phyloP scores from a whole-genome alignment of 805 yeast species.

The Cyberlindnera samutprakarnensis region DNA sequence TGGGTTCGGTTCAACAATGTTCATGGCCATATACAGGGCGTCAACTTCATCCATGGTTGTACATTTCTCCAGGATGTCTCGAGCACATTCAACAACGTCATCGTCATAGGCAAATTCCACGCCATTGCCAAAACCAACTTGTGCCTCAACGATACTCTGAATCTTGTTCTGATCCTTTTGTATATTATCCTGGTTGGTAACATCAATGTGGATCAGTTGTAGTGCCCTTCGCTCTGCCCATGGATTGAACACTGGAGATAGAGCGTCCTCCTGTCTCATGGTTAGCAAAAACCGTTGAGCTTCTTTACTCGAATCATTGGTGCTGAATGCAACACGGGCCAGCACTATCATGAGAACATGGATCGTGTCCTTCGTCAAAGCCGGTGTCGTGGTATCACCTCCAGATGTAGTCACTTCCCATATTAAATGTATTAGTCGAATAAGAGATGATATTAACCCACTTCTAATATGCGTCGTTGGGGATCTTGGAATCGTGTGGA shows the following conservation, averaged over 20 bases:
- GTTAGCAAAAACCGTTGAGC: slow-evolving; percentile 31
- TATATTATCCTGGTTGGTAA: neutral
- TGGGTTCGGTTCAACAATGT: slow-evolving; percentile 2
- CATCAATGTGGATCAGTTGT: slow-evolving; percentile 25
- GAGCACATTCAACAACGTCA: slow-evolving; percentile 58
- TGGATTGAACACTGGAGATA: slow-evolving; percentile 31
- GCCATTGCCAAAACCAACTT: slow-evolving; percentile 46
- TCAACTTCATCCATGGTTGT: slow-evolving; percentile 78
- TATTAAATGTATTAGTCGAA: slow-evolving; percentile 15
- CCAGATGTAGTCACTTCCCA: slow-evolving; percentile 18
- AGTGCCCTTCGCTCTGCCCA: slow-evolving; percentile 36
- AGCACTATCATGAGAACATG: slow-evolving; percentile 42
- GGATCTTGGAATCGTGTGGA: slow-evolving; percentile 20
- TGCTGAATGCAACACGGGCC: slow-evolving; percentile 45
- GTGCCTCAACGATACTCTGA: slow-evolving; percentile 26
- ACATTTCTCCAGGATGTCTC: slow-evolving; percentile 60
- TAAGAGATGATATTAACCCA: slow-evolving; percentile 13
- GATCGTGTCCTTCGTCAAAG: slow-evolving; percentile 25
- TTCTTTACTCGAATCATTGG: slow-evolving; percentile 32
- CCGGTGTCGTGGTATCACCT: slow-evolving; percentile 8
- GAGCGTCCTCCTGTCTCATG: slow-evolving; percentile 25
- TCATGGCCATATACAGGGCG: slow-evolving; percentile 58
- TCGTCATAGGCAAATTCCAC: slow-evolving; percentile 54
- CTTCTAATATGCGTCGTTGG: slow-evolving; percentile 18
- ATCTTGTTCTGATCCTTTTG: slow-evolving; percentile 17